phyloP scores from a whole-genome alignment of 2,329 filamentous ascomycete genomes.

The Fusarium tupiense region DNA sequence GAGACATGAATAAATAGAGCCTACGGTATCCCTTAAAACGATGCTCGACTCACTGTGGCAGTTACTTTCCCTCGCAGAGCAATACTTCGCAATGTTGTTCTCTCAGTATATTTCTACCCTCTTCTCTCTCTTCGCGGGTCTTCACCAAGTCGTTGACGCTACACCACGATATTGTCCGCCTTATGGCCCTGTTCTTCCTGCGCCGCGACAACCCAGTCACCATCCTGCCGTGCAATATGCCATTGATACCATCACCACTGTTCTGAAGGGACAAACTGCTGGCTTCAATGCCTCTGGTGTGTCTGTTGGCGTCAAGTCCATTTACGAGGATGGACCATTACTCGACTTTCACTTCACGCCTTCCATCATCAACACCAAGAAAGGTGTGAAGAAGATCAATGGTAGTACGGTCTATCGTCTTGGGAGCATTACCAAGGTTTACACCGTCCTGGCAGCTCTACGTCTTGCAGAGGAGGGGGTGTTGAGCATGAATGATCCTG shows the following conservation, averaged over 20 bases:
- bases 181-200: background rate
- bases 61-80: fast-evolving
- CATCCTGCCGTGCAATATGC: background rate
- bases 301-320: background rate
- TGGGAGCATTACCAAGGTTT: slow-evolving; percentile 12
- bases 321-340: background rate
- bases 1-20: background rate
- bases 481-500: background rate
- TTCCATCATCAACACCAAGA: fast-evolving
- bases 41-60: background rate
- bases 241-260: background rate
- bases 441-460: background rate
- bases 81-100: background rate
- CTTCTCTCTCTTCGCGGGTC: background rate
- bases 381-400: background rate
- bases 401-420: background rate
- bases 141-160: background rate
- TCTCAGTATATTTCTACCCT: background rate
- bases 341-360: slow-evolving; percentile 1
- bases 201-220: background rate
- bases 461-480: background rate
- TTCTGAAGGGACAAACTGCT: background rate
- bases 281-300: background rate
- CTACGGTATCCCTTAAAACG: fast-evolving
- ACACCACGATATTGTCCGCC: background rate